Evolutionary conservation across 2,329 filamentous ascomycete species (phyloP).

Genomic region (Aspergillus spinulosporus): DNA sequence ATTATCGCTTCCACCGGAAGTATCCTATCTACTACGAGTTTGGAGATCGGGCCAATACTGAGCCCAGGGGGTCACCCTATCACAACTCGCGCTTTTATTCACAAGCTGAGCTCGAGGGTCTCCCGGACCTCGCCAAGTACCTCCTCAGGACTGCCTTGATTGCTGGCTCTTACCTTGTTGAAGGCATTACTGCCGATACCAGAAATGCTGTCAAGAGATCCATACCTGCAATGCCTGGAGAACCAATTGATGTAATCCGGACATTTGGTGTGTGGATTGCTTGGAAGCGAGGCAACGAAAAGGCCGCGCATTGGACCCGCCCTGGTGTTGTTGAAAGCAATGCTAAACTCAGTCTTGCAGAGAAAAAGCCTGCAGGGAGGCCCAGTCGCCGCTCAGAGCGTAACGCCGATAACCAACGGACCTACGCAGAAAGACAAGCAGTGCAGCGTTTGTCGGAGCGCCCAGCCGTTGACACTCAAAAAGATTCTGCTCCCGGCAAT

Average conservation of each 20-base stretch:
- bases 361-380: conserved; percentile 58
- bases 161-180: conserved; percentile 57
- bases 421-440: conserved; percentile 41
- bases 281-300: conserved; percentile 67
- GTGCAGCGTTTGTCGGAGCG: conserved; percentile 39
- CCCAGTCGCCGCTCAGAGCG: conserved; percentile 59
- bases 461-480: conserved; percentile 19
- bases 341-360: conserved; percentile 47
- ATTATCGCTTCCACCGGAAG: conserved; percentile 54
- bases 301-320: conserved; percentile 62
- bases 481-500: conserved; percentile 16
- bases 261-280: conserved; percentile 66
- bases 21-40: conserved; percentile 61
- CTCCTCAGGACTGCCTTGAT: conserved; percentile 65
- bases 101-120: conserved; percentile 61
- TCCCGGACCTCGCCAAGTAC: conserved; percentile 60
- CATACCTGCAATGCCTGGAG: conserved; percentile 63
- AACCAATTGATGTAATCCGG: conserved; percentile 60
- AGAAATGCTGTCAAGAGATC: conserved; percentile 62
- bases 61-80: conserved; percentile 53
- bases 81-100: conserved; percentile 64
- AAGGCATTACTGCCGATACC: conserved; percentile 59
- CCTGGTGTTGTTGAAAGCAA: conserved; percentile 57
- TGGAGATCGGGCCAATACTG: conserved; percentile 54
- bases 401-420: conserved; percentile 47